phyloP scores from a whole-genome alignment of 1,284 basidiomycete species.

The Inonotus hispidus region DNA sequence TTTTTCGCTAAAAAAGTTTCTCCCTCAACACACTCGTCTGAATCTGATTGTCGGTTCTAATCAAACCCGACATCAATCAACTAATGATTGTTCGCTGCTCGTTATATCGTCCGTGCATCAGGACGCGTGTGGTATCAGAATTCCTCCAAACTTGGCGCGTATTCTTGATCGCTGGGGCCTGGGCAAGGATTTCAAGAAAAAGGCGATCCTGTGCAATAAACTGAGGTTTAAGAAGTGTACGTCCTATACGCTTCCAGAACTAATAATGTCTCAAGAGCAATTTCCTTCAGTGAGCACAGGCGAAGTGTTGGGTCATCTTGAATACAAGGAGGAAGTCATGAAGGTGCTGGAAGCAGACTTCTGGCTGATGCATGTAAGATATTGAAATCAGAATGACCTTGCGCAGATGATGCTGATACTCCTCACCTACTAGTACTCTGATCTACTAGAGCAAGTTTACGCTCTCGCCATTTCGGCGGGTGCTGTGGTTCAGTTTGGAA shows the following conservation, averaged over 20 bases:
- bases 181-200: slow-evolving; percentile 21
- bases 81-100: slow-evolving; percentile 4
- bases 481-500: slow-evolving; percentile 36
- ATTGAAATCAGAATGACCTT: slow-evolving; percentile 2
- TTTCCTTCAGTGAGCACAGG: slow-evolving; percentile 37
- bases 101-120: slow-evolving; percentile 5
- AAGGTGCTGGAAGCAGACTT: slow-evolving; percentile 51
- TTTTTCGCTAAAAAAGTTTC: background rate
- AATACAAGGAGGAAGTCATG: slow-evolving; percentile 49
- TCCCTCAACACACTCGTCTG: background rate
- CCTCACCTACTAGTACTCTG: slow-evolving; percentile 34
- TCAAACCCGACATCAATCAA: background rate
- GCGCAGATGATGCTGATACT: slow-evolving; percentile 12
- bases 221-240: slow-evolving; percentile 16
- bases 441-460: slow-evolving; percentile 41
- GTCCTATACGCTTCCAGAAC: background rate
- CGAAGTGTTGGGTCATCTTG: slow-evolving; percentile 39
- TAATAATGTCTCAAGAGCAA: background rate
- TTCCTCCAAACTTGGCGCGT: slow-evolving; percentile 28
- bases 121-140: slow-evolving; percentile 30
- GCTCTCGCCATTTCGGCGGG: slow-evolving; percentile 41
- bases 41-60: background rate
- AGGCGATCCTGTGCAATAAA: slow-evolving; percentile 16
- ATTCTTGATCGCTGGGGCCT: slow-evolving; percentile 28
- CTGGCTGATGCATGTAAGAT: slow-evolving; percentile 20